Evolutionary conservation across 2,329 filamentous ascomycete genomes (phyloP).

Genomic region (Capronia coronata): DNA sequence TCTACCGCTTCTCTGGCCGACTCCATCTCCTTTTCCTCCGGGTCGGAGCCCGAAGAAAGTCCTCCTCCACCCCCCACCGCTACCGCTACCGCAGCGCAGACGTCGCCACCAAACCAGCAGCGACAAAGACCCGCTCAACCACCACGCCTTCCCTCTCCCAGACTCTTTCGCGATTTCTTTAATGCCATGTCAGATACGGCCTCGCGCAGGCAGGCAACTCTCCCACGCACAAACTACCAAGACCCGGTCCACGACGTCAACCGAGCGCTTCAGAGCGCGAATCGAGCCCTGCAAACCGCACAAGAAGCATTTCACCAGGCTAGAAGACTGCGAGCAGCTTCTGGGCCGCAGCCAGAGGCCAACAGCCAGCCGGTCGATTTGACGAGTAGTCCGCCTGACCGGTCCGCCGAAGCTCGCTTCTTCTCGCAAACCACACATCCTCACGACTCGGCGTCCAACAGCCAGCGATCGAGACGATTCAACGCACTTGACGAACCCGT

Average conservation of each 20-base stretch:
- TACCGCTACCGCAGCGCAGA: neutral
- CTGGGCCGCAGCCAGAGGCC: neutral
- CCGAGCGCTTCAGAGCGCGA: conserved; percentile 22
- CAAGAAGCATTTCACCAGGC: conserved; percentile 25
- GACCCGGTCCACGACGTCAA: conserved; percentile 19
- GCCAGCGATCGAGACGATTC: conserved; percentile 9
- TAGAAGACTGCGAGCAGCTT: conserved; percentile 4
- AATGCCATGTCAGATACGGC: conserved; percentile 13
- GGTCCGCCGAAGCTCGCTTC: conserved; percentile 18
- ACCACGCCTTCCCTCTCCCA: conserved; percentile 20
- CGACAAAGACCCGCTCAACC: conserved; percentile 12
- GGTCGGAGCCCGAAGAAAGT: neutral
- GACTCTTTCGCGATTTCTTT: conserved; percentile 25
- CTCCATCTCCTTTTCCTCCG: neutral
- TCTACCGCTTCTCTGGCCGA: neutral
- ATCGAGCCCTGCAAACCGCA: conserved; percentile 24
- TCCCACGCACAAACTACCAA: conserved; percentile 18
- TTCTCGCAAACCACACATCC: conserved; percentile 26
- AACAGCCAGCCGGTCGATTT: conserved; percentile 18
- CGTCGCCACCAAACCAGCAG: conserved; percentile 4
- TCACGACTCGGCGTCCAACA: conserved; percentile 15
- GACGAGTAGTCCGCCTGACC: conserved; percentile 16
- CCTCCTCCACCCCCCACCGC: neutral
- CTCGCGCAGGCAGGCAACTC: conserved; percentile 15
- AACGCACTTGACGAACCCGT: conserved; percentile 23